Percentiles rank a stretch among this genome's conserved stretches.
phyloP scores from a whole-genome alignment of 2,329 filamentous ascomycete genomes.

The Cryphonectria naterciae region DNA sequence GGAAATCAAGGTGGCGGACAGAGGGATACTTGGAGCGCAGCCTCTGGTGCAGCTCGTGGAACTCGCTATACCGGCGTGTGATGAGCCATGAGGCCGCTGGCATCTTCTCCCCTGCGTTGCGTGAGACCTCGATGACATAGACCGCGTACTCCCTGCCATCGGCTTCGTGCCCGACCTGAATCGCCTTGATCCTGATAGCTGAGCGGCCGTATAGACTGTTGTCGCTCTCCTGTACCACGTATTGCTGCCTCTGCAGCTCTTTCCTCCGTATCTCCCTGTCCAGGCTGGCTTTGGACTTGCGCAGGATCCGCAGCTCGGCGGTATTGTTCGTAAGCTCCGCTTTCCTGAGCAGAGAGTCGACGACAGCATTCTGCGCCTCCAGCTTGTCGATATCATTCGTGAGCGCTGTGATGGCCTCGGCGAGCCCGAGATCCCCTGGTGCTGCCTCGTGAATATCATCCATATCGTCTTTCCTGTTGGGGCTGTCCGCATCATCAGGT shows the following conservation, averaged over 20 bases:
- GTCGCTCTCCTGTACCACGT: conserved; percentile 95
- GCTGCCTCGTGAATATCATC: conserved; percentile 93
- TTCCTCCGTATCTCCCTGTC: conserved; percentile 92
- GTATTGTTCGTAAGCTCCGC: conserved; percentile 97
- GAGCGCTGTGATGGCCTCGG: conserved; percentile 89
- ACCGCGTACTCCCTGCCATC: conserved; percentile 93
- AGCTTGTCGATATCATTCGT: conserved; percentile 90
- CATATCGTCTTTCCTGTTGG: conserved; percentile 61
- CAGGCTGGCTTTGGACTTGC: conserved; percentile 91
- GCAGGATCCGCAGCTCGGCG: conserved; percentile 86
- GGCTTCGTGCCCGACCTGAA: conserved; percentile 88
- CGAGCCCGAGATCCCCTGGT: conserved; percentile 88
- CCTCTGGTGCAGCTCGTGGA: conserved; percentile 91
- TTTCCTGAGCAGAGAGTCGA: conserved; percentile 90
- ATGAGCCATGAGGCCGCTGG: conserved; percentile 94
- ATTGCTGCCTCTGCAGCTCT: conserved; percentile 94
- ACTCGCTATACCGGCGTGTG: conserved; percentile 93
- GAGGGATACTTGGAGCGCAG: conserved; percentile 84
- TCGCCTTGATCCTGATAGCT: conserved; percentile 85
- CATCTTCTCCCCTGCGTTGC: conserved; percentile 93
- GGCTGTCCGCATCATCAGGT: conserved; percentile 70
- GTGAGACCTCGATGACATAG: conserved; percentile 89
- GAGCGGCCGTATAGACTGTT: conserved; percentile 95
- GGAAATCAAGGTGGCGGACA: conserved; percentile 89
- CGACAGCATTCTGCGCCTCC: conserved; percentile 82